Base-by-base conservation (phyloP, 352 stramenopile species). In the Globisporangium acanthophoron region DNA sequence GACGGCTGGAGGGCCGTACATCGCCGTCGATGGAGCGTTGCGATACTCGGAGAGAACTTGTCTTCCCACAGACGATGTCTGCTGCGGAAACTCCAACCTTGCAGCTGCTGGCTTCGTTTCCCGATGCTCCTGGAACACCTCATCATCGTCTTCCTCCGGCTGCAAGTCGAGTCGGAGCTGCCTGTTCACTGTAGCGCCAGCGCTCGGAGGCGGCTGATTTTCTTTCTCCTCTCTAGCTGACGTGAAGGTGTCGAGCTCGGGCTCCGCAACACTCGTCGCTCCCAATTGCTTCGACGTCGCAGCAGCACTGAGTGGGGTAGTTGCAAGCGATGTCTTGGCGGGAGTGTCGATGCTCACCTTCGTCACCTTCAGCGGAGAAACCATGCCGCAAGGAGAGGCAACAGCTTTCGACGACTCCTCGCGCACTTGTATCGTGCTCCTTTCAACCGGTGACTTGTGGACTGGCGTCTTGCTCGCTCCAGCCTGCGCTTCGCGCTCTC, bases 1-100 rank as follows among this genome's bases (percentile, higher is more conserved):
- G 20, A 40, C 50, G 18, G 61, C 69, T 29, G 64, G 70, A 0
- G 71, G 70, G 16, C 73, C 79, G 67, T 88, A 91, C n/a, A 80
- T 76, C 9, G 78, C 64, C 6, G 73, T 59, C 0, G 78, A 84
- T 0, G 83, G 68, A 65, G 87, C 81, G 1, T 76, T 87, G n/a
- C 80, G 80, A 37, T 74, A 81, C 40, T 90, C 79, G 2, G 83
- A 91, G 15, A 89, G 61, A 6, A 91, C 72, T 56, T 92, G 80
- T 33, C 76, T 73, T 2, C 80, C 76, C 21, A 88, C 69, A 5
- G 78, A 87, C 18, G 80, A 87, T 2, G 56, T 1, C 2, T 27
- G 49, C 15, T 39, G 49, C 11, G 18, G 18, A n/a, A 29, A 48
- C 43, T 27, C 20, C 3, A 31, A 6, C 7, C 29, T 15, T 29